phyloP scores from a whole-genome alignment of 176 grass and related monocot genomes.

The Phoenix roebelenii region DNA sequence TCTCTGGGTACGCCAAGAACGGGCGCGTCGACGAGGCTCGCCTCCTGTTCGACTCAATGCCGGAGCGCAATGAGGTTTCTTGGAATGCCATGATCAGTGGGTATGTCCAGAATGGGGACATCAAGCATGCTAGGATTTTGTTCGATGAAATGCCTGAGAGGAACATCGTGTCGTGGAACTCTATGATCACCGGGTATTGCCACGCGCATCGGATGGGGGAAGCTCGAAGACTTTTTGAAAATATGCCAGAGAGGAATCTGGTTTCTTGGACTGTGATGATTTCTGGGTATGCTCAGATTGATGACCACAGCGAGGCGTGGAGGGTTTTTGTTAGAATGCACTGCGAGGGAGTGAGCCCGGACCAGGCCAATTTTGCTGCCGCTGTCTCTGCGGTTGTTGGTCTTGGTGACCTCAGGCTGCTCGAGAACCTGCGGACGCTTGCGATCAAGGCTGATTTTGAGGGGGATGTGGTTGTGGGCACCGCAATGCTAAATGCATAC shows the following conservation, averaged over 20 bases:
- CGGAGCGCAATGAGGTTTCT: constrained; percentile 28
- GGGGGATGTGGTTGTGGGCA: constrained; percentile 45
- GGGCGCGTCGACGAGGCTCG: constrained; percentile 10
- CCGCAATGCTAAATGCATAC: constrained; percentile 48
- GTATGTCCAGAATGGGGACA: constrained; percentile 39
- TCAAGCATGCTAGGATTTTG: constrained; percentile 30
- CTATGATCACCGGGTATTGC: constrained; percentile 65
- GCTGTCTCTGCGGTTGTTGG: constrained; percentile 32
- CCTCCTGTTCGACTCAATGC: constrained; percentile 22
- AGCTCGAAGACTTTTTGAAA: constrained; percentile 31
- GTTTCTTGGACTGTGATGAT: constrained; percentile 61
- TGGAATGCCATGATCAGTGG: constrained; percentile 62
- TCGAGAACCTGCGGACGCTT: constrained; percentile 35
- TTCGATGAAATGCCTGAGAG: constrained; percentile 46
- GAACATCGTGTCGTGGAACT: constrained; percentile 49
- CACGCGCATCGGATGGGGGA: constrained; percentile 35
- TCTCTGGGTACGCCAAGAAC: constrained; percentile 13
- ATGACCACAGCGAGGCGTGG: constrained; percentile 41
- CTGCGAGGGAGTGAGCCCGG: constrained; percentile 25
- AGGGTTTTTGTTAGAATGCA: constrained; percentile 40
- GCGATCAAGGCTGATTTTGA: constrained; percentile 44
- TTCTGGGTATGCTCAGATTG: constrained; percentile 53
- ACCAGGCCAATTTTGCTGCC: constrained; percentile 40
- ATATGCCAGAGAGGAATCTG: constrained; percentile 34
- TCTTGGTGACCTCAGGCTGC: constrained; percentile 21